A percentile compares a stretch with the other conserved stretches of the same genome.
These are phyloP conservation scores for Raffaelea ambrosiae DNA, from an alignment of 2,329 filamentous ascomycete genomes.

Conservation along the genomic window DNA sequence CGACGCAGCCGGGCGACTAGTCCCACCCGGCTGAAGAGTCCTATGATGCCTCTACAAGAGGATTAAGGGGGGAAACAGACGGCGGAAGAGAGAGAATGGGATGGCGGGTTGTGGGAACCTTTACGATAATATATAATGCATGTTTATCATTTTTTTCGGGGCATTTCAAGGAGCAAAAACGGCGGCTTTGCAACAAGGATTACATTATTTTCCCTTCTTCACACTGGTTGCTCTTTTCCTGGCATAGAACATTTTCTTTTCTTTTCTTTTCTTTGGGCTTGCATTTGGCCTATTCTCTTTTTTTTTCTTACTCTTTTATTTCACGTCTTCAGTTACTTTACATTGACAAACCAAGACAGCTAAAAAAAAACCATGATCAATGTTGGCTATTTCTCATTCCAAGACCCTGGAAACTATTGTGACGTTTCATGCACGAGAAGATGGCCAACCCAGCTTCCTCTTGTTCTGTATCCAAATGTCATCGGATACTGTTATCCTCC, in stretches of 20 bases:
- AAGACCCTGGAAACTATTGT: no score
- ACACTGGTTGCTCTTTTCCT: background rate
- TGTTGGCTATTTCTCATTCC: no score
- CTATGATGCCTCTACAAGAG: slow-evolving; percentile 39
- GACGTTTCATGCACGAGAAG: no score
- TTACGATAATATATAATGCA: background rate
- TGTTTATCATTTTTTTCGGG: background rate
- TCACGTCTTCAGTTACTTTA: background rate
- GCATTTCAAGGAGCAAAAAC: background rate
- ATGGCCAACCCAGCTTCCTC: no score
- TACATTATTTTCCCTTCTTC: background rate
- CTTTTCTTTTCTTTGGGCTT: background rate
- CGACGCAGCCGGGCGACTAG: slow-evolving; percentile 49
- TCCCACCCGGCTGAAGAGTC: slow-evolving; percentile 51
- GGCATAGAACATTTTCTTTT: background rate
- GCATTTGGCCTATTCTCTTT: background rate
- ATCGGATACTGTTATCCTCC: no score
- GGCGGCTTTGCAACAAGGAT: no score
- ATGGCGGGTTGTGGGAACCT: no score
- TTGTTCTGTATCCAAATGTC: no score
- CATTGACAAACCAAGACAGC: no score
- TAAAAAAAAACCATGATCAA: no score
- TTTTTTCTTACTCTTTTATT: background rate
- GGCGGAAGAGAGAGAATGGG: no score
- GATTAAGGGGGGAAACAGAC: slow-evolving; percentile 14